Base-by-base conservation (phyloP, 305 asterid genomes). In the Fraxinus sp. region DNA sequence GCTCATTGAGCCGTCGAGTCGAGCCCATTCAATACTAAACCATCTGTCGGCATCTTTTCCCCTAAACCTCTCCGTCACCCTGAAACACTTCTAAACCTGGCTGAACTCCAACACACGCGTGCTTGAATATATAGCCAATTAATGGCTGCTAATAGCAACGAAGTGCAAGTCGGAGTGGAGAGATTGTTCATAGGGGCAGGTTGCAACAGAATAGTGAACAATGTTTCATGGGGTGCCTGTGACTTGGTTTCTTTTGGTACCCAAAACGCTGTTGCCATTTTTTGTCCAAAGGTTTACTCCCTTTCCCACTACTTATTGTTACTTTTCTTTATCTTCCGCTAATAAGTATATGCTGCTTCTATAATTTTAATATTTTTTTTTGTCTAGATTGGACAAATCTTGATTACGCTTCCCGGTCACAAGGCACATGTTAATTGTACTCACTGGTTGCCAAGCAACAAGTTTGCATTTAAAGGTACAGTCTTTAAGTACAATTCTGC, bases 321-420 rank as follows among this genome's bases (percentile, higher is more conserved):
- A 9, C 4, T 1, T 76, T 55, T 75, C 68, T 10, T 36, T 37
- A 10, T 73, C 5, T 72, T 26, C 26, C 16, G 14, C 28, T 9
- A 64, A 24, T 18, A 62, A 20, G 14, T 39, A 0, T 2, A 4
- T 71, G 62, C 82, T 57, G 10, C 33, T 33, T 39, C 46, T 5
- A 5, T 30, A n/a, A 9, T 81, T 79, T 33, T 85, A 7, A 37
- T 30, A 35, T 13, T 3, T 2, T 26, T 55, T 74, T 9, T 14
- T 86, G 59, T 32, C 76, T 86, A 96, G 98, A 91, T 90, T 83
- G 98, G 97, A 22, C 97, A 96, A 82, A 93, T 94, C 81, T 79
- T 93, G 90, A 90, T 92, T 52, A 96, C 99, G 64, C 98, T 96
- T 82, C 97, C 98, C 71, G 99, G 97, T 75, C 98, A 96, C 85